Conservation (phyloP, 495 filamentous ascomycete genomes). For the Talaromyces stipitatus region DNA sequence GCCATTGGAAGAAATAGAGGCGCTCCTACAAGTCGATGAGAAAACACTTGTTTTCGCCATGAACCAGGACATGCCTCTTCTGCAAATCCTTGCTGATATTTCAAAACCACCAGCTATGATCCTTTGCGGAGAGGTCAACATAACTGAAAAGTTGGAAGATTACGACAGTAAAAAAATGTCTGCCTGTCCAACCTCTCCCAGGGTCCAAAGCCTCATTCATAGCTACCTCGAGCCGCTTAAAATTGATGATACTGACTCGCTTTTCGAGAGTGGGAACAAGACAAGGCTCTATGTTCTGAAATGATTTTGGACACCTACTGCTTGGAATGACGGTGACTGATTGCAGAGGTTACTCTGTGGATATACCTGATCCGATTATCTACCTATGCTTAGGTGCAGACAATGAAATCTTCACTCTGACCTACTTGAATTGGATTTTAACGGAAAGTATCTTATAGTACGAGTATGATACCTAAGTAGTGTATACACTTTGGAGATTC, state of each 20-base stretch:
- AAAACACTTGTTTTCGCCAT: constrained; percentile 22
- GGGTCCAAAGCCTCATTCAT: neutral
- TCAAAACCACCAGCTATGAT: neutral
- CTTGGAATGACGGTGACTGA: neutral
- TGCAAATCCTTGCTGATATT: constrained; percentile 27
- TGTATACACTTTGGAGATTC: too few relatives aligned
- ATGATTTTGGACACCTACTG: neutral
- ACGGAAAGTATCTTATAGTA: neutral
- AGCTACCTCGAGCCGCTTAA: neutral
- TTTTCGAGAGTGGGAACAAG: neutral
- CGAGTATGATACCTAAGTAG: neutral
- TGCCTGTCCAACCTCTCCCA: neutral
- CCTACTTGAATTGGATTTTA: neutral
- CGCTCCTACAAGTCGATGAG: constrained; percentile 23
- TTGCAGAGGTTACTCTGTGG: neutral
- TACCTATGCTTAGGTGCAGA: neutral
- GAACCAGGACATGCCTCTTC: constrained; percentile 25
- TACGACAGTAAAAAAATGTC: neutral
- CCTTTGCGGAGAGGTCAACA: neutral
- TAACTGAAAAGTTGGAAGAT: neutral
- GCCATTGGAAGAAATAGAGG: constrained; percentile 21
- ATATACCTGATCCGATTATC: neutral
- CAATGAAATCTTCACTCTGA: neutral
- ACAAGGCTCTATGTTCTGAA: neutral
- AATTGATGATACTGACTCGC: neutral